phyloP scores from a whole-genome alignment of 2,329 filamentous ascomycete genomes.

The Amesomyces nigricolor region DNA sequence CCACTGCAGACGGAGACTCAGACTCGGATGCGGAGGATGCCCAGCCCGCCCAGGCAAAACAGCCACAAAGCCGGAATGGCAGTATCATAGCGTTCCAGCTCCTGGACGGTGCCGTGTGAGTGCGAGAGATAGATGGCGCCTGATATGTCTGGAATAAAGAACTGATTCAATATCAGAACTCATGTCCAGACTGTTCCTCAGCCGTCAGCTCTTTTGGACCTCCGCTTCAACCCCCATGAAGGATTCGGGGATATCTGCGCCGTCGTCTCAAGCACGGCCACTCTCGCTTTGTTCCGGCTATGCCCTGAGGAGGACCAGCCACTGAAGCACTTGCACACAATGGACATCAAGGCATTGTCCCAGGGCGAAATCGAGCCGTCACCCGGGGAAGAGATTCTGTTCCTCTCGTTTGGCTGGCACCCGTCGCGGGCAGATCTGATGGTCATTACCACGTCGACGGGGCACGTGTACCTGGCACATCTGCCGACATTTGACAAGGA shows the following conservation, averaged over 20 bases:
- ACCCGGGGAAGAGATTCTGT: constrained; percentile 43
- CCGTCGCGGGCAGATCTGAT: constrained; percentile 50
- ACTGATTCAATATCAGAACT: constrained; percentile 36
- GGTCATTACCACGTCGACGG: constrained; percentile 66
- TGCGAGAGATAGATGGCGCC: constrained; percentile 6
- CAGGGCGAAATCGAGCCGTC: constrained; percentile 31
- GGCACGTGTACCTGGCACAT: constrained; percentile 53
- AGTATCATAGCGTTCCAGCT: constrained; percentile 64
- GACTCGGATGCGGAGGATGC: constrained; percentile 24
- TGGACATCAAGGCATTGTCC: constrained; percentile 45
- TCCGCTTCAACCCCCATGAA: constrained; percentile 65
- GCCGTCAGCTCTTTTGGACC: constrained; percentile 72
- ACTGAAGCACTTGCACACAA: constrained; percentile 39
- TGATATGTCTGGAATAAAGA: too few relatives aligned
- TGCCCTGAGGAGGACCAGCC: constrained; percentile 34
- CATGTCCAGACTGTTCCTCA: constrained; percentile 56
- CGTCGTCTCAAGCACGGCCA: constrained; percentile 71
- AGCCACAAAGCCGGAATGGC: constrained; percentile 62
- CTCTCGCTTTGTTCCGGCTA: constrained; percentile 58
- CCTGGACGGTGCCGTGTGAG: constrained; percentile 51
- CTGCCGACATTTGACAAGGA: constrained; percentile 40
- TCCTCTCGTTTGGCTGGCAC: constrained; percentile 71
- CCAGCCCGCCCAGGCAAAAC: constrained; percentile 25
- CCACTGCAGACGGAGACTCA: constrained; percentile 21
- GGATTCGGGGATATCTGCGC: constrained; percentile 54